Conservation (phyloP, 2,329 filamentous ascomycete species). For the Aureobasidium subglaciale region DNA sequence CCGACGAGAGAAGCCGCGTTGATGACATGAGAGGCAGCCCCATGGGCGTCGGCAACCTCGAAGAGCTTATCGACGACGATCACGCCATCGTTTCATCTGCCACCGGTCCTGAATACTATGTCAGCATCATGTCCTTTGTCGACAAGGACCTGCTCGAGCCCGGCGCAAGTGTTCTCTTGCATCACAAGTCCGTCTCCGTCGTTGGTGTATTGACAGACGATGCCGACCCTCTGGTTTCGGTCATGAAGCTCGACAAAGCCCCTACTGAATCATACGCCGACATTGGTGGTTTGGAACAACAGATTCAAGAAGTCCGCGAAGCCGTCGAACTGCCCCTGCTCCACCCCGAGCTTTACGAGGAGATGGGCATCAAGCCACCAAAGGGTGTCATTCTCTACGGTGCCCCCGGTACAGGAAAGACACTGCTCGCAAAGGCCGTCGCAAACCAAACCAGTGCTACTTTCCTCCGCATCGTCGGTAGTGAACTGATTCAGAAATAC, state of each 20-base stretch:
- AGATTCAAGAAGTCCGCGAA: conserved; percentile 97
- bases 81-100: conserved; percentile 97
- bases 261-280: conserved; percentile 97
- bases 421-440: conserved; percentile 88
- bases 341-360: conserved; percentile 95
- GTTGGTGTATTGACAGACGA: conserved; percentile 96
- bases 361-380: conserved; percentile 99
- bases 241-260: conserved; percentile 99
- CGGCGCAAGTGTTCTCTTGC: conserved; percentile 86
- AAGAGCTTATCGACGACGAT: conserved; percentile 98
- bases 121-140: conserved; percentile 99
- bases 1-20: conserved; percentile 87
- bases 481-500: conserved; percentile 97
- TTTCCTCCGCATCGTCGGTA: conserved; percentile 93
- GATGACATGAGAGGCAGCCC: conserved; percentile 98
- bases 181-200: conserved; percentile 97
- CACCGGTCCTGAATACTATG: conserved; percentile 96
- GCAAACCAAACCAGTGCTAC: conserved; percentile 99
- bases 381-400: conserved; percentile 99
- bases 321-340: conserved; percentile 91
- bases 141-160: conserved; percentile 98
- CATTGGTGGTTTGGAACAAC: conserved; percentile 88
- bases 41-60: conserved; percentile 95
- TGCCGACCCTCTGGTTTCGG: conserved; percentile 86
- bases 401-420: conserved; percentile 94